A percentile compares a stretch with the other conserved stretches of the same genome.
These are phyloP conservation scores for Boletus vermiculosoides DNA, from an alignment of 768 basidiomycete genomes.

Conservation along the genomic window DNA sequence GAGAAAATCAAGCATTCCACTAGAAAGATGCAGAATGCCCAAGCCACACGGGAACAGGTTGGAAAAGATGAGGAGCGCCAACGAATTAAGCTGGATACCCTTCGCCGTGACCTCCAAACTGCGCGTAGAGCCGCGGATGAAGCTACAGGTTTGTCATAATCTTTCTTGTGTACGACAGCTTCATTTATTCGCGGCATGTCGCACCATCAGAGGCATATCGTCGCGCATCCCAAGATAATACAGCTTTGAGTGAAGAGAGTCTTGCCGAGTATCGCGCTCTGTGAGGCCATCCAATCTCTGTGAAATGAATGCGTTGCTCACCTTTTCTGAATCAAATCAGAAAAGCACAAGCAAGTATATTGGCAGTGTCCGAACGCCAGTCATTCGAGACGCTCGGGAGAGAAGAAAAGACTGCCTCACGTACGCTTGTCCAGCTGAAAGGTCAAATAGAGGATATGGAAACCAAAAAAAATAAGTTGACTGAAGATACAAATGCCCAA, in stretches of 20 bases:
- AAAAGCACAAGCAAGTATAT: constrained; percentile 73
- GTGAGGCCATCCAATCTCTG: constrained; percentile 9
- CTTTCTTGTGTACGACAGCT: background rate
- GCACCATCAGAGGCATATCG: constrained; percentile 64
- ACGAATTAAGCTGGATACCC: constrained; percentile 49
- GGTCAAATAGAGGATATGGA: constrained; percentile 68
- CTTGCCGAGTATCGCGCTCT: constrained; percentile 70
- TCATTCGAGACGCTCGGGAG: constrained; percentile 75
- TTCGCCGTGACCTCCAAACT: constrained; percentile 63
- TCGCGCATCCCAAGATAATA: constrained; percentile 66
- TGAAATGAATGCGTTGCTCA: constrained; percentile 3
- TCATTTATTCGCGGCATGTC: constrained; percentile 7
- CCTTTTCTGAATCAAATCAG: constrained; percentile 37
- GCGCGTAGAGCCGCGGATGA: constrained; percentile 70
- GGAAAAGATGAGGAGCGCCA: constrained; percentile 54
- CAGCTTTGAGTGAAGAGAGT: constrained; percentile 79
- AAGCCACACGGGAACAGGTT: constrained; percentile 61
- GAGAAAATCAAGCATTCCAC: constrained; percentile 85
- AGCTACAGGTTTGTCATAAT: constrained; percentile 63
- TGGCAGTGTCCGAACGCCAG: constrained; percentile 87
- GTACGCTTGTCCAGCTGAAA: constrained; percentile 61
- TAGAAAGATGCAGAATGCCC: constrained; percentile 73
- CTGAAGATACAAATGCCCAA: constrained; percentile 51
- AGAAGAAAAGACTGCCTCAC: constrained; percentile 73
- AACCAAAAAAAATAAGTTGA: constrained; percentile 54